Conservation (phyloP, 2,329 filamentous ascomycete species). For the Botrytis fragariae region DNA sequence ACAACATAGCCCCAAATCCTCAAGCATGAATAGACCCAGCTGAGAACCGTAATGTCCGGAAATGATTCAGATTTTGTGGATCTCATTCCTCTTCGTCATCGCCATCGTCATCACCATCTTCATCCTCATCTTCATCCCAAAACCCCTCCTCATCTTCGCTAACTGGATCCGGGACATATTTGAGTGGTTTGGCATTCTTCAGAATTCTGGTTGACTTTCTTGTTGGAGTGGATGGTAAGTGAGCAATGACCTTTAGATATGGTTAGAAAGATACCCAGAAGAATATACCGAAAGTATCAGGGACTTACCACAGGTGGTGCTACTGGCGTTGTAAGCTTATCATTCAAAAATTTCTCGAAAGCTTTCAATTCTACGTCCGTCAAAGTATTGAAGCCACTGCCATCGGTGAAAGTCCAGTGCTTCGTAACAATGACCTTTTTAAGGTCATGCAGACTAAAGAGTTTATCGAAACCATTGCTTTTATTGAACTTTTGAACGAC, state of each 20-base stretch:
- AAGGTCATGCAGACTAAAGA: conserved; percentile 24
- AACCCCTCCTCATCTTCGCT: conserved; percentile 10
- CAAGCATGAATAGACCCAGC: background rate
- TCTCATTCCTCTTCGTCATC: background rate
- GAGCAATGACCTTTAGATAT: background rate
- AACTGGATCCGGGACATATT: conserved; percentile 7
- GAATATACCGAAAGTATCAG: background rate
- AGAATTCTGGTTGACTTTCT: conserved; percentile 10
- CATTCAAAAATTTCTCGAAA: conserved; percentile 14
- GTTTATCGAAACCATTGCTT: conserved; percentile 25
- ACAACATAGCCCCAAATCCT: background rate
- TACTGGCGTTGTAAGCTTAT: conserved; percentile 10
- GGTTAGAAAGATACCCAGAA: background rate
- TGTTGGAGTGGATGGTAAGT: background rate
- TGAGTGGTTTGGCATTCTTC: conserved; percentile 4
- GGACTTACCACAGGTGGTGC: background rate
- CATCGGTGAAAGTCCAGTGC: background rate
- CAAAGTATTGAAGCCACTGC: background rate
- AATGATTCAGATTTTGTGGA: background rate
- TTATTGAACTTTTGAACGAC: conserved; percentile 24
- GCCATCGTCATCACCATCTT: background rate
- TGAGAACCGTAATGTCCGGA: background rate
- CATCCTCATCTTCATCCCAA: background rate
- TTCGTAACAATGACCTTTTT: conserved; percentile 24
- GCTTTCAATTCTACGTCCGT: background rate